These are phyloP conservation scores for Suhomyces pyralidae DNA, from an alignment of 805 yeast species.

Conservation along the genomic window DNA sequence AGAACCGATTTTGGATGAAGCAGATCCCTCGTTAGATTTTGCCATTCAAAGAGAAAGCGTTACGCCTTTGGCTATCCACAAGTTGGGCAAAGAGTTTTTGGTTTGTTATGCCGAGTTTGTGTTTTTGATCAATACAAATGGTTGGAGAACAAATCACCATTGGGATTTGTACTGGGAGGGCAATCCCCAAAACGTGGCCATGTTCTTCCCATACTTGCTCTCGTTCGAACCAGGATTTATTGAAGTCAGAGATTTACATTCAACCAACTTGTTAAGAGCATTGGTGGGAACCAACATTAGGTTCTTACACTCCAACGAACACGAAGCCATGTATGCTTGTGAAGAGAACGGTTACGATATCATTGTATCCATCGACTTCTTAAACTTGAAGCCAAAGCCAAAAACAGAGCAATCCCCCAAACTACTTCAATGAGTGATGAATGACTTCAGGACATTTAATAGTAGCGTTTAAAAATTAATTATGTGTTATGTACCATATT, in stretches of 20 bases:
- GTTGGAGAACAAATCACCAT: conserved; percentile 92
- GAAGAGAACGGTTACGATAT: conserved; percentile 91
- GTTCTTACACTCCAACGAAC: conserved; percentile 83
- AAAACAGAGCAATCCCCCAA: conserved; percentile 9
- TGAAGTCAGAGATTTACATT: conserved; percentile 88
- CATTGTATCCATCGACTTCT: conserved; percentile 88
- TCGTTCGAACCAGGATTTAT: conserved; percentile 89
- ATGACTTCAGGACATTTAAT: not conserved
- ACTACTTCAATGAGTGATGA: not conserved
- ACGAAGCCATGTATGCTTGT: conserved; percentile 89
- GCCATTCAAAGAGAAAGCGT: conserved; percentile 75
- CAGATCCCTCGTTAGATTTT: conserved; percentile 94
- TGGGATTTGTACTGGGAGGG: conserved; percentile 98
- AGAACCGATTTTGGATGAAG: conserved; percentile 93
- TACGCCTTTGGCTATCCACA: conserved; percentile 87
- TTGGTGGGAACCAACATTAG: conserved; percentile 90
- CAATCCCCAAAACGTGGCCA: conserved; percentile 84
- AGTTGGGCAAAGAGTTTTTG: conserved; percentile 78
- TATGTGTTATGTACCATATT: not conserved
- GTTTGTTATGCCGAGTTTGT: conserved; percentile 91
- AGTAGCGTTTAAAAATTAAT: not conserved
- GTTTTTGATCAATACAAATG: conserved; percentile 89
- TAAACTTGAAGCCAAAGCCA: conserved; percentile 55
- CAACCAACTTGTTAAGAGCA: conserved; percentile 82
- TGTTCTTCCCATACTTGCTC: conserved; percentile 89